Evolutionary conservation across 1,284 basidiomycete species (phyloP).

Genomic region (Ganoderma sp.): DNA sequence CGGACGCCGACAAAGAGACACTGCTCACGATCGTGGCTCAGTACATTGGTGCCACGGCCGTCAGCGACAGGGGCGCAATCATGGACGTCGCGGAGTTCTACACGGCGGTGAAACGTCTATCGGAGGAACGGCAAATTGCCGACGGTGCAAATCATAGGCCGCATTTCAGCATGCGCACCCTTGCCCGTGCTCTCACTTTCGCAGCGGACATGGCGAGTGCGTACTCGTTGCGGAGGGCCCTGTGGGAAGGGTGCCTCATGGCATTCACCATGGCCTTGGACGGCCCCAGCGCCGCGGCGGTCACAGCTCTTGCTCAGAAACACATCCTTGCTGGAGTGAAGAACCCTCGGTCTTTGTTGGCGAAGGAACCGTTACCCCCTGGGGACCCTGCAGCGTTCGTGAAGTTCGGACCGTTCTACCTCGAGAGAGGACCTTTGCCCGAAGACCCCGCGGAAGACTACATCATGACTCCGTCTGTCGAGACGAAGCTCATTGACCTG

Average conservation of each 20-base stretch:
- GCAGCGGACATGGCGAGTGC: conserved; percentile 81
- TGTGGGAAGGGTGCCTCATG: conserved; percentile 98
- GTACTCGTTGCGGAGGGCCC: conserved; percentile 84
- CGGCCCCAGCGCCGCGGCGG: conserved; percentile 70
- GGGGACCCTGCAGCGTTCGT: conserved; percentile 64
- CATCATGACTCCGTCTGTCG: conserved; percentile 96
- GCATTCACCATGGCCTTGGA: conserved; percentile 97
- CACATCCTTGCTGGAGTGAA: conserved; percentile 85
- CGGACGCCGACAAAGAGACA: conserved; percentile 92
- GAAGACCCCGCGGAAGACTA: conserved; percentile 79
- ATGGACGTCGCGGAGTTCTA: conserved; percentile 96
- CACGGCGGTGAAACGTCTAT: conserved; percentile 79
- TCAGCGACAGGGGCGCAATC: conserved; percentile 88
- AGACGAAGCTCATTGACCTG: conserved; percentile 91
- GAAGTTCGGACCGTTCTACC: conserved; percentile 92
- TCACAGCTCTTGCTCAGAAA: conserved; percentile 74
- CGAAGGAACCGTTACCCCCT: conserved; percentile 71
- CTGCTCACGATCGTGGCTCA: conserved; percentile 88
- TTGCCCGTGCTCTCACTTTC: conserved; percentile 91
- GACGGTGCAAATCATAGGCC: conserved; percentile 96
- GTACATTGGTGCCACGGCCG: conserved; percentile 86
- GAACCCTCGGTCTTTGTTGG: conserved; percentile 79
- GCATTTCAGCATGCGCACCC: conserved; percentile 97
- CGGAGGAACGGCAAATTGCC: conserved; percentile 83
- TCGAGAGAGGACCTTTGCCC: conserved; percentile 77